Evolutionary conservation across 805 yeast species (phyloP).

Genomic region (Barnettozyma sucrosica): DNA sequence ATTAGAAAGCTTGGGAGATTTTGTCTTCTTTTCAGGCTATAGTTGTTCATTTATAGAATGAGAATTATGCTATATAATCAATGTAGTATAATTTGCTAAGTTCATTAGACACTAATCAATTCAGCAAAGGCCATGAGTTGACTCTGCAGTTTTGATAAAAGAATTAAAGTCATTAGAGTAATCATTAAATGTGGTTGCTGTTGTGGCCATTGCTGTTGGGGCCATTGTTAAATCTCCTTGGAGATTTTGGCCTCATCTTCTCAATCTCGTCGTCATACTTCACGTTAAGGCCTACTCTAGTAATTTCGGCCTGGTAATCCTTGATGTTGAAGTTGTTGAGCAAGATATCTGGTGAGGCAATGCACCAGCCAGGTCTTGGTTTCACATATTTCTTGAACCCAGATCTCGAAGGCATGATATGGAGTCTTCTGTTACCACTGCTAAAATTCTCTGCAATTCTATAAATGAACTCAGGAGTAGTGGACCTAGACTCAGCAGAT

Average conservation of each 20-base stretch:
- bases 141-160: neutral
- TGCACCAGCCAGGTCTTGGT: slow-evolving; percentile 85
- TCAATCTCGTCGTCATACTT: slow-evolving; percentile 74
- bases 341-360: slow-evolving; percentile 77
- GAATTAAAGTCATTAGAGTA: neutral
- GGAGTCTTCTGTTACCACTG: slow-evolving; percentile 73
- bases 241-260: slow-evolving; percentile 77
- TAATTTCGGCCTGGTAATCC: slow-evolving; percentile 40
- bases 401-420: slow-evolving; percentile 71
- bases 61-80: neutral
- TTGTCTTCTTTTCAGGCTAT: too few species aligned
- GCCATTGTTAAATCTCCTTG: slow-evolving; percentile 26
- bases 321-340: slow-evolving; percentile 59
- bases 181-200: slow-evolving; percentile 1
- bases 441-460: slow-evolving; percentile 85
- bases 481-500: slow-evolving; percentile 27
- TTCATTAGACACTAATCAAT: neutral
- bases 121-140: neutral
- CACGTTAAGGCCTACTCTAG: slow-evolving; percentile 44
- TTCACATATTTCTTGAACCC: slow-evolving; percentile 60
- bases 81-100: neutral
- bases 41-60: neutral
- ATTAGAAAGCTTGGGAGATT: neutral
- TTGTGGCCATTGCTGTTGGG: neutral
- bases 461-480: slow-evolving; percentile 74